Evolutionary conservation across 2,329 filamentous ascomycete species (phyloP).

Genomic region (Colletotrichum sp.): DNA sequence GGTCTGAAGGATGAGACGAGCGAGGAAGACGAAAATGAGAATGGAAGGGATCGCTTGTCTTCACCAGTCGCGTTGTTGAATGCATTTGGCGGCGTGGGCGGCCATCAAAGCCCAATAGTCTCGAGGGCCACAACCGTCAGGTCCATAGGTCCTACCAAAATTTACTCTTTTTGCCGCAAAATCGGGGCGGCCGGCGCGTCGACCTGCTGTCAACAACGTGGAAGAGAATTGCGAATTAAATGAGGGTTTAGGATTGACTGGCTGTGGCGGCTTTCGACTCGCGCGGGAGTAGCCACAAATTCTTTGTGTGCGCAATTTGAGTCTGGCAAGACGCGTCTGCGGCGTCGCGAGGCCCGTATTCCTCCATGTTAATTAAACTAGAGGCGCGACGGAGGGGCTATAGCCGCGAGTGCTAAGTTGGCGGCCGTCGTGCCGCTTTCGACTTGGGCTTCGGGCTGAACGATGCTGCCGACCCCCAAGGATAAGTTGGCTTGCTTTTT

Average conservation of each 20-base stretch:
- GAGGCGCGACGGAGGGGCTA: constrained; percentile 7
- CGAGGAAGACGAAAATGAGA: background rate
- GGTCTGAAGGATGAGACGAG: background rate
- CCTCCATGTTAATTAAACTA: constrained; percentile 4
- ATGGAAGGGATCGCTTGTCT: background rate
- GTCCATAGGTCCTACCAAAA: background rate
- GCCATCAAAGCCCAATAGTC: background rate
- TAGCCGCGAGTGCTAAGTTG: background rate
- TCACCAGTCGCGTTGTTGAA: background rate
- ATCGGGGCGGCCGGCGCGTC: constrained; percentile 1
- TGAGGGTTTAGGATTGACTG: constrained; percentile 18
- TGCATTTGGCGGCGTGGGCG: background rate
- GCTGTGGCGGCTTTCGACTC: constrained; percentile 13
- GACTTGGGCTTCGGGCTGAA: constrained; percentile 4
- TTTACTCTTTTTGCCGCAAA: background rate
- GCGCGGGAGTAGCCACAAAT: constrained; percentile 17
- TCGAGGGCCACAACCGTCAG: background rate
- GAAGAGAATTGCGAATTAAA: constrained; percentile 12
- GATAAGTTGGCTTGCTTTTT: background rate
- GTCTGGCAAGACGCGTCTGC: constrained; percentile 10
- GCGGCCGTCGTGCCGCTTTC: background rate
- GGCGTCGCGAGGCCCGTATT: constrained; percentile 7
- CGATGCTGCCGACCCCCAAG: background rate
- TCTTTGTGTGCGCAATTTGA: constrained; percentile 4
- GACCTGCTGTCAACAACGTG: constrained; percentile 2